Base-by-base conservation (phyloP, 2,329 filamentous ascomycete species). In the Thelonectria blattea region DNA sequence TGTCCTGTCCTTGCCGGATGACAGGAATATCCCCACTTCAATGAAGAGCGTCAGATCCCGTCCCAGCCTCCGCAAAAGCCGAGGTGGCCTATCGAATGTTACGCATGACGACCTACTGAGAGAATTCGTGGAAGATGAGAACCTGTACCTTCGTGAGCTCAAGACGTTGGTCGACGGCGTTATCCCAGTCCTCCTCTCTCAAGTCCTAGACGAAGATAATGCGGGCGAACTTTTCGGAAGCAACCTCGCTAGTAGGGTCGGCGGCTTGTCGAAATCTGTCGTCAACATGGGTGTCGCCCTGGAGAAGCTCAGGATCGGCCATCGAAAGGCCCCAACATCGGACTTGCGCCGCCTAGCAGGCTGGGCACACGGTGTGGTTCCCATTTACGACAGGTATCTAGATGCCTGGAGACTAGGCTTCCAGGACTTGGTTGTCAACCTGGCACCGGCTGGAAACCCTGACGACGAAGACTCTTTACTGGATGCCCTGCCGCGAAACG, bases 131-230 rank as follows among this genome's bases (percentile, higher is more conserved):
- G 85, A 90, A 5, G 95, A 98, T 68, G 95, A 99, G 75, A 80
- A 85, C 46, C 90, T 95, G 67, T 99, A 98, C 72, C 89, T 90
- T 76, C 86, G 93, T 56, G 95, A 99, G 76, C 83, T 99, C 32
- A 92, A 93, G 72, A 97, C 95, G 0, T 79, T 99, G 32, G 93
- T 98, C 8, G 93, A 97, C 69, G 95, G 95, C 57, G 94, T 99
- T 20, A 91, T 99, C 57, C 95, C 95, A 0, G 94, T 98, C 2
- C 83, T 99, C 2, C 80, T 99, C 52, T 92, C 89, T 10, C 92
- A 93, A 65, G 91, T 96, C 9, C 84, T 97, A 12, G 90, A 91
- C 61, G 87, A 87, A 1, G 84, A 84, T 14, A 81, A 87, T 49
- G 84, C 86, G 3, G 84, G 86, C 18, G 88, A 88, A 5, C 79